Evolutionary conservation across 129 eudicot genomes (phyloP).

Genomic region (Helianthus annuus): HanXRQr2.0-SUNRISE NC_035442.2:158356677-158357176

Average conservation of each 20-base stretch:
- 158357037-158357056: slow-evolving; percentile 54
- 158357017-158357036: slow-evolving; percentile 62
- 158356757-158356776: slow-evolving; percentile 89
- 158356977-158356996: slow-evolving; percentile 26
- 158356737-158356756: slow-evolving; percentile 94
- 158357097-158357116: slow-evolving; percentile 59
- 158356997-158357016: slow-evolving; percentile 51
- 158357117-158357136: slow-evolving; percentile 58
- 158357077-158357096: slow-evolving; percentile 48
- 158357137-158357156: slow-evolving; percentile 53
- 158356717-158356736: slow-evolving; percentile 77
- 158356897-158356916: slow-evolving; percentile 25
- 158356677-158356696: slow-evolving; percentile 69
- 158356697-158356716: slow-evolving; percentile 81
- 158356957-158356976: slow-evolving; percentile 44
- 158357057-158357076: slow-evolving; percentile 68
- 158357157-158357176: slow-evolving; percentile 67
- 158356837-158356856: slow-evolving; percentile 51
- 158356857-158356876: slow-evolving; percentile 80
- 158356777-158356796: slow-evolving; percentile 64
- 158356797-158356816: slow-evolving; percentile 54
- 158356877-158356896: slow-evolving; percentile 66
- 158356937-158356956: slow-evolving; percentile 54
- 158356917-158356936: slow-evolving; percentile 42
- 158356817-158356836: slow-evolving; percentile 54